Conservation (phyloP, 225 moss, liverwort and hornwort species). For the Neckera pumila region DNA sequence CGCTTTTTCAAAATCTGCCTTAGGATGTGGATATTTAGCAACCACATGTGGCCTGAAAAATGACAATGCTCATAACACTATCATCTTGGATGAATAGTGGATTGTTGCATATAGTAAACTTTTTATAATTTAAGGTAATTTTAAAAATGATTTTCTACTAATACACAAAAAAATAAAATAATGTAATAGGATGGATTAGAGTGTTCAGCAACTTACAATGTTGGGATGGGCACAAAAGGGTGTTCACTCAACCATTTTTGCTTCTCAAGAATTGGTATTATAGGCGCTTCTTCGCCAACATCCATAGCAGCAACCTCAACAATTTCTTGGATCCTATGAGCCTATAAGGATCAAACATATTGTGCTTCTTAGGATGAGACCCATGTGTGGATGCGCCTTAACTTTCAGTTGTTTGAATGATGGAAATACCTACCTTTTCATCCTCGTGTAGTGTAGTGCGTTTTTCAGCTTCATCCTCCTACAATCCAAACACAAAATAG, state of each 20-base stretch:
- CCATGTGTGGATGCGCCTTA: background rate
- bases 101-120: background rate
- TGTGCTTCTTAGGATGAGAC: background rate
- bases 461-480: constrained; percentile 33
- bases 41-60: constrained; percentile 67
- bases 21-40: constrained; percentile 74
- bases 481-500: background rate
- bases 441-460: background rate
- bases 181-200: background rate
- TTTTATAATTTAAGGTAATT: background rate
- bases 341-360: constrained; percentile 17
- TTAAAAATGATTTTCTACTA: background rate
- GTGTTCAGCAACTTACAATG: constrained; percentile 19
- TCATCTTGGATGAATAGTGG: background rate
- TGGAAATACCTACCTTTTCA: constrained; percentile 4
- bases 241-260: constrained; percentile 92
- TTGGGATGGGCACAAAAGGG: constrained; percentile 67
- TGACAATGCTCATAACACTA: background rate
- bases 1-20: constrained; percentile 35
- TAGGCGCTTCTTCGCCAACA: constrained; percentile 72
- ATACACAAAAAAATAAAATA: background rate
- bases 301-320: constrained; percentile 65
- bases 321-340: constrained; percentile 43
- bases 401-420: background rate
- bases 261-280: constrained; percentile 59